Evolutionary conservation across 2,329 filamentous ascomycete genomes (phyloP).

Genomic region (Cladophialophora chaetospira): DNA sequence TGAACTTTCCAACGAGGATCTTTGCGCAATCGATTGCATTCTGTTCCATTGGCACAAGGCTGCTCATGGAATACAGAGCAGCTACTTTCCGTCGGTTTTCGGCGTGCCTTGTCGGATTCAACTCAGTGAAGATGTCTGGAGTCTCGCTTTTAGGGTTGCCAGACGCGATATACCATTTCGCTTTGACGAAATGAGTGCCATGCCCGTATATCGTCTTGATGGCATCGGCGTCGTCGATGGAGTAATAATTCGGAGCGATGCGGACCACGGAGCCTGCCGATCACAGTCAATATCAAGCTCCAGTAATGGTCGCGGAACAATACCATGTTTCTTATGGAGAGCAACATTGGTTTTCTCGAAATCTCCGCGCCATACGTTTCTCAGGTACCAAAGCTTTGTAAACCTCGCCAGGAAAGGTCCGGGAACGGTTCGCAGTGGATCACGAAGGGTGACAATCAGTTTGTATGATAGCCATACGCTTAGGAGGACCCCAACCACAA

Average conservation of each 20-base stretch:
- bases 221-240: conserved; percentile 71
- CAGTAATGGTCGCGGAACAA: not conserved
- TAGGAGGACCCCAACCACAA: conserved; percentile 4
- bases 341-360: conserved; percentile 41
- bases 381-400: conserved; percentile 49
- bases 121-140: conserved; percentile 64
- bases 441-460: conserved; percentile 30
- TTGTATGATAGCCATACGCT: conserved; percentile 23
- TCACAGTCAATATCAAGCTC: not conserved
- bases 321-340: conserved; percentile 53
- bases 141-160: conserved; percentile 6
- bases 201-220: conserved; percentile 77
- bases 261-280: conserved; percentile 58
- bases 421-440: conserved; percentile 44
- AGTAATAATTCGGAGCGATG: conserved; percentile 71
- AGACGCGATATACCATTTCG: conserved; percentile 38
- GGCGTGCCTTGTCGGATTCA: conserved; percentile 71
- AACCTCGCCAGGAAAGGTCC: conserved; percentile 50
- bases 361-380: conserved; percentile 36
- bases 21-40: conserved; percentile 74
- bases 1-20: conserved; percentile 21
- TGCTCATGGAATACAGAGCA: conserved; percentile 58
- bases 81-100: conserved; percentile 71
- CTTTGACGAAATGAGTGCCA: conserved; percentile 79
- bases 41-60: conserved; percentile 55